phyloP scores from a whole-genome alignment of 805 yeast genomes.

The Sugiyamaella smithiae region DNA sequence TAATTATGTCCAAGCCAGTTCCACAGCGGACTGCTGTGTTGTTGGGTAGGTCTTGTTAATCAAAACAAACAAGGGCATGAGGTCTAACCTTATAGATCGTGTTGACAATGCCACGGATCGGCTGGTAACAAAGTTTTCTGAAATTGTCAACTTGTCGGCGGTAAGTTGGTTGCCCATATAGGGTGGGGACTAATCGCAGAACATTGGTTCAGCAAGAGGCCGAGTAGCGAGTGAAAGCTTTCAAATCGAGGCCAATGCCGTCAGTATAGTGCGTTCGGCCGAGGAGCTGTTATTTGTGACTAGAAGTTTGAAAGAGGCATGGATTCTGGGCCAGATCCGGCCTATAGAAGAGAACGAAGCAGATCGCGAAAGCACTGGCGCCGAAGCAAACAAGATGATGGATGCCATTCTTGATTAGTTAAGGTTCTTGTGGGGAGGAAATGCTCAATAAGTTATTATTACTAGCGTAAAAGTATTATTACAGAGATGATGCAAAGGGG shows the following conservation, averaged over 20 bases:
- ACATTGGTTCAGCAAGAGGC: constrained; percentile 32
- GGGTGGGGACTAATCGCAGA: constrained; percentile 16
- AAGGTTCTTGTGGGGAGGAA: background rate
- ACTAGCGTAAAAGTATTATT: background rate
- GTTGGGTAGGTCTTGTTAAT: constrained; percentile 17
- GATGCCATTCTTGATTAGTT: constrained; percentile 18
- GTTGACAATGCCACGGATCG: constrained; percentile 29
- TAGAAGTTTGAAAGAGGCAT: constrained; percentile 41
- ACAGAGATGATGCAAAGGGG: background rate
- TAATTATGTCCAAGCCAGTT: constrained; percentile 17
- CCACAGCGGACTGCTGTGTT: constrained; percentile 25
- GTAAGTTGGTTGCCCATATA: constrained; percentile 15
- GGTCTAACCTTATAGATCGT: no score
- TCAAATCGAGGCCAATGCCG: constrained; percentile 38
- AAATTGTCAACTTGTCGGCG: constrained; percentile 30
- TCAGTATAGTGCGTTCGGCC: constrained; percentile 36
- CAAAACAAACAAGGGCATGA: no score
- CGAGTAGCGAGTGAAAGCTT: constrained; percentile 39
- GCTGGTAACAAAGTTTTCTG: constrained; percentile 27
- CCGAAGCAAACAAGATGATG: constrained; percentile 14
- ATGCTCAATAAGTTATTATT: background rate
- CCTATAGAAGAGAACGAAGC: constrained; percentile 18
- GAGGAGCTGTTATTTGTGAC: constrained; percentile 41
- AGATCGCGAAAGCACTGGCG: constrained; percentile 4
- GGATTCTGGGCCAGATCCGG: constrained; percentile 41